Percentiles rank a stretch among this genome's conserved stretches.
Evolutionary conservation across 352 stramenopile species (phyloP).

Genomic region (Globisporangium cystogenes): DNA sequence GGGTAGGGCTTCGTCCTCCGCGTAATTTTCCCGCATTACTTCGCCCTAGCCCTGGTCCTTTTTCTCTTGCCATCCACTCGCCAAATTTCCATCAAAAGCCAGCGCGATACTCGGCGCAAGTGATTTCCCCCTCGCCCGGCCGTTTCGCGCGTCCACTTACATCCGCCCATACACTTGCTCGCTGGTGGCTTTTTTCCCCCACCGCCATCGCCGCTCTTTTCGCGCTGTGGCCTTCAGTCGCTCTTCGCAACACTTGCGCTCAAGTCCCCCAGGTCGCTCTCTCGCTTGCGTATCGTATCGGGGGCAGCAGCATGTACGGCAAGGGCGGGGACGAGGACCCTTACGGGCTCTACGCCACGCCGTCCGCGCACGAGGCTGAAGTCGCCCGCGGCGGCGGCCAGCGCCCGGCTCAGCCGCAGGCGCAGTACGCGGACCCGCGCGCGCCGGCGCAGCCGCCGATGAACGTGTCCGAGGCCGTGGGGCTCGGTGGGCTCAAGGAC

Average conservation of each 20-base stretch:
- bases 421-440: slow-evolving; percentile 32
- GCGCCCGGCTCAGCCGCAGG: slow-evolving; percentile 17
- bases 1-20: no score
- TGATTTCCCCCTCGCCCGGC: neutral
- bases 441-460: slow-evolving; percentile 49
- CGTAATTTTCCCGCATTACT: neutral
- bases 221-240: no score
- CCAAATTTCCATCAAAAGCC: neutral
- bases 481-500: slow-evolving; percentile 32
- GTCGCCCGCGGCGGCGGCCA: slow-evolving; percentile 44
- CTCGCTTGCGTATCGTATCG: no score
- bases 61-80: neutral
- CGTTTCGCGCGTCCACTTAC: neutral
- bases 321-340: neutral
- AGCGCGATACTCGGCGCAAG: neutral
- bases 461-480: slow-evolving; percentile 51
- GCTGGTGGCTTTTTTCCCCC: no score
- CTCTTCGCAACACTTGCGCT: neutral
- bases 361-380: slow-evolving; percentile 50
- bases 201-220: no score
- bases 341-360: slow-evolving; percentile 34
- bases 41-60: no score
- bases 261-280: neutral
- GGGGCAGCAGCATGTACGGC: slow-evolving; percentile 14
- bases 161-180: neutral